These are phyloP conservation scores for Phialocephala subalpina DNA, from an alignment of 2,329 filamentous ascomycete genomes.

Conservation along the genomic window DNA sequence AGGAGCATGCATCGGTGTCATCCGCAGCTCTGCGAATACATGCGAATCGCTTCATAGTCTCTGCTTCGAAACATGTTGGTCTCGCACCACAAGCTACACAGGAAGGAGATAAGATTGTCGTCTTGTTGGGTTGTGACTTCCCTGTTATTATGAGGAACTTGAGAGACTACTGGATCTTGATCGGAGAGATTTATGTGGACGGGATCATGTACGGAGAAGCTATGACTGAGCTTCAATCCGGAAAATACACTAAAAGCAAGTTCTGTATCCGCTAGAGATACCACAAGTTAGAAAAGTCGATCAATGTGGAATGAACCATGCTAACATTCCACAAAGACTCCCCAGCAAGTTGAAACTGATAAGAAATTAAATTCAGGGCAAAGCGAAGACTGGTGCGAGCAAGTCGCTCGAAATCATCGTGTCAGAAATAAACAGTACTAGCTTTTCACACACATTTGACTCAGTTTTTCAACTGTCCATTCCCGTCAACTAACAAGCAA, in stretches of 20 bases:
- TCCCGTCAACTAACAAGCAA: too few species aligned
- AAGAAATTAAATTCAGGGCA: too few species aligned
- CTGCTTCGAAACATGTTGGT: slow-evolving; percentile 10
- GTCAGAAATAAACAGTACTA: too few species aligned
- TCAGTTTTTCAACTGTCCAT: too few species aligned
- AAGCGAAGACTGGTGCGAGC: too few species aligned
- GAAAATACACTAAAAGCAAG: not conserved
- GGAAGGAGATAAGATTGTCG: slow-evolving; percentile 14
- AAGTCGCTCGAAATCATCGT: too few species aligned
- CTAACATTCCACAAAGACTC: too few species aligned
- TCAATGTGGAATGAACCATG: too few species aligned
- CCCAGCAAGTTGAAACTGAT: too few species aligned
- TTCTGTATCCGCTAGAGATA: not conserved
- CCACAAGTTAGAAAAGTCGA: too few species aligned
- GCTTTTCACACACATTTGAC: too few species aligned
- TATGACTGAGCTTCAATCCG: slow-evolving; percentile 10
- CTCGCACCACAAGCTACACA: slow-evolving; percentile 14
- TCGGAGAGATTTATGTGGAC: slow-evolving; percentile 41
- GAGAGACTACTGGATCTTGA: slow-evolving; percentile 31
- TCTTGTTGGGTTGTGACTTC: slow-evolving; percentile 24
- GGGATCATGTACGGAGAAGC: slow-evolving; percentile 40
- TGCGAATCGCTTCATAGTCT: slow-evolving; percentile 22
- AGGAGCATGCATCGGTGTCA: slow-evolving; percentile 15
- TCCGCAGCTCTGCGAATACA: slow-evolving; percentile 26
- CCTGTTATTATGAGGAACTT: slow-evolving; percentile 22